These are phyloP conservation scores for Hypoxylon subgilvum DNA, from an alignment of 495 filamentous ascomycete species.

Conservation along the genomic window DNA sequence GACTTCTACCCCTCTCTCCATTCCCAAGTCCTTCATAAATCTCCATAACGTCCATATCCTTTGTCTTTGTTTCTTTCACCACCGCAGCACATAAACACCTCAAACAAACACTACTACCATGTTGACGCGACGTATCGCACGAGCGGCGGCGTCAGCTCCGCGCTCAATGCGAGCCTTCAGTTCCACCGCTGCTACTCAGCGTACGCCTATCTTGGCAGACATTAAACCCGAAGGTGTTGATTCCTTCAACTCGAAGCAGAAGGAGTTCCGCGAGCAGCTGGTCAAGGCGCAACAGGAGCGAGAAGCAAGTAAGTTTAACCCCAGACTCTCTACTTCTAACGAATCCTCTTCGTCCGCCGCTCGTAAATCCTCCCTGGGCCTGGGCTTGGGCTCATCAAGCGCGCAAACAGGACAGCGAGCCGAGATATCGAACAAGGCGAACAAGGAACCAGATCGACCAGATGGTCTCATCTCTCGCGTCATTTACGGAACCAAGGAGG, in stretches of 20 bases:
- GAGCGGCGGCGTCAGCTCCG: slow-evolving; percentile 54
- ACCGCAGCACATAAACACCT: slow-evolving; percentile 3
- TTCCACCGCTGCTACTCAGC: slow-evolving; percentile 57
- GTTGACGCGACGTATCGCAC: slow-evolving; percentile 47
- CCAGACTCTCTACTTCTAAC: slow-evolving; percentile 51
- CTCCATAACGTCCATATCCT: slow-evolving; percentile 9
- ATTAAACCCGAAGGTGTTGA: slow-evolving; percentile 69
- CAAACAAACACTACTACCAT: slow-evolving; percentile 34
- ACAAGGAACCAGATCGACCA: slow-evolving; percentile 53
- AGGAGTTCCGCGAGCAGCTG: slow-evolving; percentile 83
- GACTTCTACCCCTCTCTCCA: slow-evolving; percentile 5
- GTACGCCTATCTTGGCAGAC: slow-evolving; percentile 82
- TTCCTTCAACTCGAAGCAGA: slow-evolving; percentile 79
- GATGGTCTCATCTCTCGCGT: slow-evolving; percentile 67
- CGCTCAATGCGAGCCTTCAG: slow-evolving; percentile 64
- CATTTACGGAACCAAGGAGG: slow-evolving; percentile 96
- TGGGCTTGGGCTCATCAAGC: slow-evolving; percentile 72
- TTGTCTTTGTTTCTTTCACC: slow-evolving; percentile 6
- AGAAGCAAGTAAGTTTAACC: slow-evolving; percentile 73
- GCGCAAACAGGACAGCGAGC: slow-evolving; percentile 60
- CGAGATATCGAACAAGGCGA: slow-evolving; percentile 49
- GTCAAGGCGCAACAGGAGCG: slow-evolving; percentile 76
- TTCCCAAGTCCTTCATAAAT: background rate
- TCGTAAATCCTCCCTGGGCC: slow-evolving; percentile 45
- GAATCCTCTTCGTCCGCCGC: slow-evolving; percentile 58